phyloP scores from a whole-genome alignment of 148 eudicot genomes.

The Cornus kousa region DNA sequence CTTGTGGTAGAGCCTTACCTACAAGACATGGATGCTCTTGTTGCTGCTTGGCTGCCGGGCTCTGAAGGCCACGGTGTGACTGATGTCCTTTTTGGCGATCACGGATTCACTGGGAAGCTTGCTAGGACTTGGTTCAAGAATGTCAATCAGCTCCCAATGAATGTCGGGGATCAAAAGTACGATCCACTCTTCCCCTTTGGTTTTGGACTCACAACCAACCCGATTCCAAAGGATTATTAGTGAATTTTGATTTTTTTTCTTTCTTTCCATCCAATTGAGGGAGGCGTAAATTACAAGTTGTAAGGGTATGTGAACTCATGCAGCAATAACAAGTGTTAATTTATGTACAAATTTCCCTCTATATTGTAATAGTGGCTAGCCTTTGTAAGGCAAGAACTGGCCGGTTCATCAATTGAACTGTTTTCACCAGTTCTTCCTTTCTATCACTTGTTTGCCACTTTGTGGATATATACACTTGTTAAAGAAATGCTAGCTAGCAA shows the following conservation, averaged over 20 bases:
- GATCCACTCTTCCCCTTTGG: conserved; percentile 31
- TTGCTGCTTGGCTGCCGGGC: conserved; percentile 39
- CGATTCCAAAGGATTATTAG: background rate
- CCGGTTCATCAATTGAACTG: too few species aligned
- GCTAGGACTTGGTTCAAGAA: conserved; percentile 29
- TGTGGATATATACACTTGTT: too few species aligned
- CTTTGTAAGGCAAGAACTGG: too few species aligned
- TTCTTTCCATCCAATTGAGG: background rate
- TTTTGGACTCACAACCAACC: conserved; percentile 24
- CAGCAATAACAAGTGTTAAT: too few species aligned
- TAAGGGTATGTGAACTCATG: too few species aligned
- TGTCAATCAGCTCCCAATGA: conserved; percentile 36
- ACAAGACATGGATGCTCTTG: conserved; percentile 24
- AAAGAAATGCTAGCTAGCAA: too few species aligned
- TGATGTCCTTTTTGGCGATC: conserved; percentile 17
- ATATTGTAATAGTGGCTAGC: too few species aligned
- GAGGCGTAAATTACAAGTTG: background rate
- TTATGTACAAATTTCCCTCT: too few species aligned
- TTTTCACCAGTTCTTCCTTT: too few species aligned
- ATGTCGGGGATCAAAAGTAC: conserved; percentile 29
- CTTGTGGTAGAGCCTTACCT: conserved; percentile 35
- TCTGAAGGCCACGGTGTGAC: conserved; percentile 33
- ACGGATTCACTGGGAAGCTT: conserved; percentile 20
- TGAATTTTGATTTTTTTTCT: too few species aligned
- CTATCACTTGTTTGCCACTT: too few species aligned